Evolutionary conservation across 2,329 filamentous ascomycete genomes (phyloP), one percentile per base, ranked within the genome.

Genomic region (Aureobasidium sp.): DNA sequence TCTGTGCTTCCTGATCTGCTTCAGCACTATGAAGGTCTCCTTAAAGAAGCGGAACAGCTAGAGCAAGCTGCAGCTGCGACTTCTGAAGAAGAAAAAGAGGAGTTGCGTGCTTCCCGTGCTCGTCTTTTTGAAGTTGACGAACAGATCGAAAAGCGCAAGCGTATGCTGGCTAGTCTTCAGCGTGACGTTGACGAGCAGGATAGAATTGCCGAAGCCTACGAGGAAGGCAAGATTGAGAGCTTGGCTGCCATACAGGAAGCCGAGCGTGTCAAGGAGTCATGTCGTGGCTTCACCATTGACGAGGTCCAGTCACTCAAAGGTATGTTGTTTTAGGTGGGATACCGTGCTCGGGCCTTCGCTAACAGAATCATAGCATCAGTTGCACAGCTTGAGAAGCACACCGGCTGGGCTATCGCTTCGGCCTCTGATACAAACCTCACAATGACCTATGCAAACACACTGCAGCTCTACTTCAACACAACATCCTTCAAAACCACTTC

Each of bases 231-330:
- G 71, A 75, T 85, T 59, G 81, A 86, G 67, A 91, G 83, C 66
- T 69, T 87, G 34, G 81, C 84, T 32, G 89, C 94, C 52, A 97
- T 96, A 62, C 82, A 85, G 63, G 87, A 91, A 68, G 90, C 92
- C 0, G 91, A 97, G 72, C 86, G 86, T 65, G 80, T 95, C 30
- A 84, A 89, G 64, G 91, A 97, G 72, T 89, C 96, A 69, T 96
- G 89, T 71, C 86, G 92, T 59, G 92, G 93, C 42, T 97, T 92
- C 87, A 93, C 87, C 62, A 84, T 87, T 58, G 86, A 82, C 32
- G 94, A 97, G 74, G 90, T 97, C 65, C 83, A 83, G 65, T 78
- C 79, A 42, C 79, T 96, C n/a, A 91, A 92, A 81, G 83, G 89
- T 90, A 80, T 71, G 78, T 69, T 27, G 21, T 27, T n/a, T 11